A percentile compares a stretch with the other conserved stretches of the same genome.
Conservation (phyloP, 805 yeast species). For the Yarrowia sp. region DNA sequence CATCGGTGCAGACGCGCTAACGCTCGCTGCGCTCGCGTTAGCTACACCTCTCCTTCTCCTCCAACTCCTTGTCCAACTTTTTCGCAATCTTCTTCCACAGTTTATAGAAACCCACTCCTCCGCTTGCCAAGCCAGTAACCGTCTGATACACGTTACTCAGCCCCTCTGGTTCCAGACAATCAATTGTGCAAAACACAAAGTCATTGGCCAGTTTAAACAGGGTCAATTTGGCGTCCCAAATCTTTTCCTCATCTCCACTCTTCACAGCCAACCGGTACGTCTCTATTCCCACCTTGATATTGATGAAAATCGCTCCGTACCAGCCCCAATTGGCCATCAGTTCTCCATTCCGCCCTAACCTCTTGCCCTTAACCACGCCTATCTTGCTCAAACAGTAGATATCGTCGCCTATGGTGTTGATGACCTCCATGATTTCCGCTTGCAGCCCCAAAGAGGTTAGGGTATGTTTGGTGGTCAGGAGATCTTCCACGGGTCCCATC, state of each 20-base stretch:
- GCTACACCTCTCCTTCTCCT: conserved; percentile 18
- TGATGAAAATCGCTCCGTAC: conserved; percentile 45
- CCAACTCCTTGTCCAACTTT: conserved; percentile 17
- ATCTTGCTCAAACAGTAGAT: conserved; percentile 46
- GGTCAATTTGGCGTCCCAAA: conserved; percentile 31
- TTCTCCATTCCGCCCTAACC: conserved; percentile 43
- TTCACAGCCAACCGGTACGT: background rate
- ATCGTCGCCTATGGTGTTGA: conserved; percentile 48
- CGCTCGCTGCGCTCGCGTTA: background rate
- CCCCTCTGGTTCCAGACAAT: conserved; percentile 44
- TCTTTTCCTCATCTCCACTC: background rate
- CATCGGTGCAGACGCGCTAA: too few species aligned
- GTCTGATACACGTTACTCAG: conserved; percentile 44
- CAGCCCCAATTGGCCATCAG: conserved; percentile 46
- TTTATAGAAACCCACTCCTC: conserved; percentile 44
- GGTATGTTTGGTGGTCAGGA: conserved; percentile 17
- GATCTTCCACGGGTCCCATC: conserved; percentile 42
- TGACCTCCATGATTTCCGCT: conserved; percentile 44
- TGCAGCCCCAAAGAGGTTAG: background rate
- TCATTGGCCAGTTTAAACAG: conserved; percentile 46
- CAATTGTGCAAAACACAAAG: conserved; percentile 46
- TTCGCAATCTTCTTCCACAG: conserved; percentile 40
- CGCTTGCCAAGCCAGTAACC: conserved; percentile 45
- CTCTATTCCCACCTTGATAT: conserved; percentile 21
- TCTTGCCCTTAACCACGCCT: conserved; percentile 43